phyloP scores from a whole-genome alignment of 2,329 filamentous ascomycete genomes.

The Aspergillus viridinutans region DNA sequence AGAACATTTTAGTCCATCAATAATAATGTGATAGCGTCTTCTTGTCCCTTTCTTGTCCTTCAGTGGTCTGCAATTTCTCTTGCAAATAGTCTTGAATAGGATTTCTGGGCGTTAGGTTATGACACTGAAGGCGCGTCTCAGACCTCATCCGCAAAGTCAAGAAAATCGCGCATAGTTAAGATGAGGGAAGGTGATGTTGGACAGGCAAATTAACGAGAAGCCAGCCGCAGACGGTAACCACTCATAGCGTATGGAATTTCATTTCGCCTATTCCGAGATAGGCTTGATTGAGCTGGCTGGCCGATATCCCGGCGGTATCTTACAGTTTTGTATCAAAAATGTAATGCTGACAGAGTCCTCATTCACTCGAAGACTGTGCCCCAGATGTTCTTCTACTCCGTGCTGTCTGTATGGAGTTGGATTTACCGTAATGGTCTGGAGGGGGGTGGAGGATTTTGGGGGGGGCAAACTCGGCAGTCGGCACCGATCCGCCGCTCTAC shows the following conservation, averaged over 20 bases:
- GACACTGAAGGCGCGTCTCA: neutral
- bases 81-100: neutral
- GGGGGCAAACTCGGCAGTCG: neutral
- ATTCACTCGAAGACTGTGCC: neutral
- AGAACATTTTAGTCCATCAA: neutral
- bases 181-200: constrained; percentile 4
- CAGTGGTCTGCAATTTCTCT: neutral
- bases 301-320: neutral
- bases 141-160: neutral
- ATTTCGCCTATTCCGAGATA: neutral
- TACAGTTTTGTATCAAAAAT: neutral
- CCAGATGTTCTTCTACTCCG: neutral
- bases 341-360: neutral
- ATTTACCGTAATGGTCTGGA: neutral
- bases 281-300: neutral
- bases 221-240: constrained; percentile 18
- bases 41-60: constrained; percentile 8
- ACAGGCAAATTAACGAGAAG: constrained; percentile 17
- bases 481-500: neutral
- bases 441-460: neutral
- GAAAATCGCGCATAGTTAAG: constrained; percentile 27
- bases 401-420: neutral
- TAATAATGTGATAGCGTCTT: constrained; percentile 1
- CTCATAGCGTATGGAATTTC: neutral
- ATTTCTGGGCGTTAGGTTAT: neutral